Percentiles rank a stretch among this genome's conserved stretches.
phyloP scores from a whole-genome alignment of 495 filamentous ascomycete species.

The Friedmanniomyces endolithicus region DNA sequence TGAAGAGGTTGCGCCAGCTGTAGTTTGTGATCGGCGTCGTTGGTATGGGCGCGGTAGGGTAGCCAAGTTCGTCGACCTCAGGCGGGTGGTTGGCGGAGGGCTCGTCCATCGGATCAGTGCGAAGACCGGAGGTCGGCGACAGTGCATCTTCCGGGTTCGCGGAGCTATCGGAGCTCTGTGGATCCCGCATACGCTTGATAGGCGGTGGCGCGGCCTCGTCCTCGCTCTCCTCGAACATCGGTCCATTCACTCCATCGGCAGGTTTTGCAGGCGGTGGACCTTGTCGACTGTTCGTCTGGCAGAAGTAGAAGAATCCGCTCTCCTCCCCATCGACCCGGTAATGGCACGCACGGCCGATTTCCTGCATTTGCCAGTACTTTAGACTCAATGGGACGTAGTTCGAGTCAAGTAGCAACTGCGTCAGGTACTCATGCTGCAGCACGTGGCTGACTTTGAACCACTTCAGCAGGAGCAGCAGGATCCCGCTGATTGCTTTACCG shows the following conservation, averaged over 20 bases:
- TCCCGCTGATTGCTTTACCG: conserved; percentile 77
- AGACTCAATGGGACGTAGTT: conserved; percentile 87
- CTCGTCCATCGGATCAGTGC: too few species aligned
- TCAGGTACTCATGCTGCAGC: conserved; percentile 89
- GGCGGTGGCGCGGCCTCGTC: conserved; percentile 73
- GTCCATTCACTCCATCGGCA: background rate
- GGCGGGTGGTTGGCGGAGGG: conserved; percentile 37
- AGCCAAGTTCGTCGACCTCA: conserved; percentile 81
- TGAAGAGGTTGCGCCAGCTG: conserved; percentile 89
- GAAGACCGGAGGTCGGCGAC: background rate
- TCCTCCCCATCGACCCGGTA: conserved; percentile 73
- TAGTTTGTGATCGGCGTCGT: conserved; percentile 76
- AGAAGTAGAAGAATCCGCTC: conserved; percentile 81
- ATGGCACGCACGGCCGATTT: conserved; percentile 78
- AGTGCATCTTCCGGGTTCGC: background rate
- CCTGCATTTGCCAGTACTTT: conserved; percentile 85
- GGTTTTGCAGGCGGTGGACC: conserved; percentile 7
- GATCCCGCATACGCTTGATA: conserved; percentile 36
- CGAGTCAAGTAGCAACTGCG: conserved; percentile 81
- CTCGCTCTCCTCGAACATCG: conserved; percentile 8
- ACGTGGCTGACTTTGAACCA: conserved; percentile 96
- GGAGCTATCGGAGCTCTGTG: background rate
- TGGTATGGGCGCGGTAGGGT: conserved; percentile 46
- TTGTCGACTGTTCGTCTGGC: conserved; percentile 34
- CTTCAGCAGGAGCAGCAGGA: conserved; percentile 73